Conservation (phyloP, 306 rosid genomes). For the Dicorynia guianensis region DNA sequence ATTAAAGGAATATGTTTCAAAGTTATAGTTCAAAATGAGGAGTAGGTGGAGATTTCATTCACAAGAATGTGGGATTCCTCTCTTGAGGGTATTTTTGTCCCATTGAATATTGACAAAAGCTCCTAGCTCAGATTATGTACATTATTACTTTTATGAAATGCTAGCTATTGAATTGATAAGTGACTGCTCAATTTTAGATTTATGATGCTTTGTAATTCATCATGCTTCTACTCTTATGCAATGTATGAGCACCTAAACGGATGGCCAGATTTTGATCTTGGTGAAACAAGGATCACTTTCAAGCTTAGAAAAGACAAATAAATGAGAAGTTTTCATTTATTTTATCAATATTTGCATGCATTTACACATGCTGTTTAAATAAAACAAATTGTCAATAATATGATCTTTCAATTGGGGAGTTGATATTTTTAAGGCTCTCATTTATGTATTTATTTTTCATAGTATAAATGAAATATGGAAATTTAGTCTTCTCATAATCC, state of each 20-base stretch:
- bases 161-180: conserved; percentile 31
- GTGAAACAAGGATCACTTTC: conserved; percentile 88
- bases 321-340: not conserved
- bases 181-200: conserved; percentile 61
- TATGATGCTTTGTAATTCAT: conserved; percentile 75
- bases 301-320: conserved; percentile 88
- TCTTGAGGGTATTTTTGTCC: conserved; percentile 82
- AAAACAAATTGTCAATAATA: not conserved
- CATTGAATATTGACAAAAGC: conserved; percentile 96
- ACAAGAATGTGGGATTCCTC: conserved; percentile 87
- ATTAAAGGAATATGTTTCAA: conserved; percentile 72
- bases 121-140: conserved; percentile 42
- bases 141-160: conserved; percentile 30
- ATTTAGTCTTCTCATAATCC: not conserved
- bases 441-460: not conserved
- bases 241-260: conserved; percentile 79
- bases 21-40: conserved; percentile 85
- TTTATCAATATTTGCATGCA: not conserved
- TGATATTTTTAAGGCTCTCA: not conserved
- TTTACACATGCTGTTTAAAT: not conserved
- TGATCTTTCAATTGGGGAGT: not conserved
- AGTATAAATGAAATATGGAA: not conserved
- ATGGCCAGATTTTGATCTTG: conserved; percentile 83
- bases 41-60: conserved; percentile 88
- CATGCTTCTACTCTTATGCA: conserved; percentile 92